Evolutionary conservation across 2,329 filamentous ascomycete species (phyloP).

Genomic region (Nemania sp.): DNA sequence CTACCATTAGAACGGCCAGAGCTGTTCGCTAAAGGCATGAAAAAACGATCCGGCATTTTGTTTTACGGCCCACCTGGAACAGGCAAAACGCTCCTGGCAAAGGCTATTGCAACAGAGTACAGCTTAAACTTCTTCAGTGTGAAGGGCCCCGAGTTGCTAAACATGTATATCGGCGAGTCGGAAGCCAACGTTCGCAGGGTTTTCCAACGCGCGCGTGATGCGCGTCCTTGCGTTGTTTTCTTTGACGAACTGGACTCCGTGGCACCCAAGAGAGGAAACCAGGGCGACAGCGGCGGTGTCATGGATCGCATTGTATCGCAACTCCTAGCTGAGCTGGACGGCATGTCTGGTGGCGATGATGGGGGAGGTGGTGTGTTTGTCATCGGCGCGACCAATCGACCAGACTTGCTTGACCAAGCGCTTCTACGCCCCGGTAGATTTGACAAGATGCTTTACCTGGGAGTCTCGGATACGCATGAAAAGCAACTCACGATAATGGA

Average conservation of each 20-base stretch:
- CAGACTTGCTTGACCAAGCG: conserved; percentile 91
- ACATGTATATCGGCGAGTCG: conserved; percentile 97
- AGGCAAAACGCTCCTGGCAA: conserved; percentile 91
- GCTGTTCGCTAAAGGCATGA: conserved; percentile 96
- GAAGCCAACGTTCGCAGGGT: conserved; percentile 92
- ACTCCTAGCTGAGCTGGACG: conserved; percentile 92
- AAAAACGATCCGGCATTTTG: conserved; percentile 93
- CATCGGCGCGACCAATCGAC: conserved; percentile 94
- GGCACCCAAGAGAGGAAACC: conserved; percentile 94
- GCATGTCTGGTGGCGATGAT: conserved; percentile 94
- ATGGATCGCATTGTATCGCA: conserved; percentile 99
- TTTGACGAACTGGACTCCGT: conserved; percentile 95
- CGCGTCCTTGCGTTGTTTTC: conserved; percentile 89
- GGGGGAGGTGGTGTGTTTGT: conserved; percentile 89
- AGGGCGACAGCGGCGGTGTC: conserved; percentile 95
- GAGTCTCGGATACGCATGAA: conserved; percentile 94
- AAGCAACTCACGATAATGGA: conserved; percentile 96
- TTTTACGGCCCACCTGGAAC: conserved; percentile 94
- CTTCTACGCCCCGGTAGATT: conserved; percentile 90
- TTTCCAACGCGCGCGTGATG: conserved; percentile 87
- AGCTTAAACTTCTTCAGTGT: conserved; percentile 95
- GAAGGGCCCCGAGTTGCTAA: conserved; percentile 90
- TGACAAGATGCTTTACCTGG: conserved; percentile 98
- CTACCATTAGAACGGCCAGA: conserved; percentile 91
- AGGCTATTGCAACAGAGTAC: conserved; percentile 93